Base-by-base conservation (phyloP, 805 yeast species). In the Candida parachauliodes region DNA sequence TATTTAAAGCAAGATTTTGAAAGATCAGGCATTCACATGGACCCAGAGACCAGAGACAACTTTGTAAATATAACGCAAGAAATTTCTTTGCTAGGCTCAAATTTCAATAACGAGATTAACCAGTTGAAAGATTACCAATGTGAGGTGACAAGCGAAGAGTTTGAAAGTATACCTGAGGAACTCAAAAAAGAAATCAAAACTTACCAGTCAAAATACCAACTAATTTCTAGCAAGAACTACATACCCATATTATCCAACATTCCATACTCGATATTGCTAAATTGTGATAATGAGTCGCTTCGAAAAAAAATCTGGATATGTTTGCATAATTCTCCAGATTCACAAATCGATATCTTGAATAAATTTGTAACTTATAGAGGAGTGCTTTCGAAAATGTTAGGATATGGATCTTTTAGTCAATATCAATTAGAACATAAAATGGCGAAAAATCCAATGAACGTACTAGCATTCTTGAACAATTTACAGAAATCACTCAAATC, bases 401-500 rank as follows among this genome's bases (percentile, higher is more conserved):
- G 94, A 0, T 76, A 77, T 51, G 48, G 62, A 16, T 79, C 83
- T 24, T 93, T 68, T 60, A 78, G 91, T 0, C 81, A 83, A 27
- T 89, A 93, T 54, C 94, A 87, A 53, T 63, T 93, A 23, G 79
- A 77, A 43, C 95, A 88, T 44, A 93, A 93, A 57, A 86, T 93
- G 95, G 95, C 95, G 7, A 79, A 79, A 44, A 72, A 62, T 8
- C 94, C 96, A 0, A 77, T 76, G 26, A 79, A 86, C 50, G 98
- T 89, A 2, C 57, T 68, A 43, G 68, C 80, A 8, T 88, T 93
- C 47, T 61, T 93, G 37, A 59, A 67, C 2, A 78, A 80, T 28
- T 58, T 89, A 37, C 76, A 83, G 8, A 55, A 58, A 2, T 45
- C 73, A 71, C 37, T 70, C 54, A 40, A 77, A 71, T 43, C 47